Conservation (phyloP, 176 grass and related monocot genomes). For the Zoysia pacifica region DNA sequence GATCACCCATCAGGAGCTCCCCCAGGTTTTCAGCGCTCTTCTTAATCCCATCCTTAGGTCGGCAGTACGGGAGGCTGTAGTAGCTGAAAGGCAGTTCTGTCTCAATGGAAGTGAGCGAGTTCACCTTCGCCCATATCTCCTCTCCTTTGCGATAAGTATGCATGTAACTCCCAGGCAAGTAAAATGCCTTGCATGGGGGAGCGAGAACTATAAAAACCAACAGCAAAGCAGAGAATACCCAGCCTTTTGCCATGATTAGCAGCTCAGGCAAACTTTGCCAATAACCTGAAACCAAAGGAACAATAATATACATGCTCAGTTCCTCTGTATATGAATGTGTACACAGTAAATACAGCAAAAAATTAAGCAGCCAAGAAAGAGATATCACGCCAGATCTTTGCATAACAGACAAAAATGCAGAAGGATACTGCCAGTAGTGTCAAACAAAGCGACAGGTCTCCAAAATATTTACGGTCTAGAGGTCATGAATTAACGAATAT, state of each 20-base stretch:
- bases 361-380: conserved; percentile 2
- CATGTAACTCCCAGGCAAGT: conserved; percentile 85
- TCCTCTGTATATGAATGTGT: neutral
- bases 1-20: conserved; percentile 90
- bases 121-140: conserved; percentile 69
- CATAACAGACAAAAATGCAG: neutral
- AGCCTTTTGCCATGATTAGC: conserved; percentile 53
- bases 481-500: neutral
- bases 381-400: neutral
- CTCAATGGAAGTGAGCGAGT: conserved; percentile 86
- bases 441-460: conserved; percentile 7
- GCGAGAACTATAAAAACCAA: conserved; percentile 28
- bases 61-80: conserved; percentile 80
- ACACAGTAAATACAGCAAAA: conserved; percentile 8
- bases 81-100: conserved; percentile 86
- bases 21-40: conserved; percentile 87
- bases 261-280: conserved; percentile 24
- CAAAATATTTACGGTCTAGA: neutral
- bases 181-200: conserved; percentile 58
- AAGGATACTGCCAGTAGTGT: neutral
- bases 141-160: conserved; percentile 65
- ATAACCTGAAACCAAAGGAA: conserved; percentile 46
- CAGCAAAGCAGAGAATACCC: conserved; percentile 45
- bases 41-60: conserved; percentile 61
- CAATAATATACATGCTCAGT: neutral